Evolutionary conservation across 352 stramenopile species (phyloP), one percentile per base, ranked within the genome.

Genomic region (Elongisporangium undulatum): DNA sequence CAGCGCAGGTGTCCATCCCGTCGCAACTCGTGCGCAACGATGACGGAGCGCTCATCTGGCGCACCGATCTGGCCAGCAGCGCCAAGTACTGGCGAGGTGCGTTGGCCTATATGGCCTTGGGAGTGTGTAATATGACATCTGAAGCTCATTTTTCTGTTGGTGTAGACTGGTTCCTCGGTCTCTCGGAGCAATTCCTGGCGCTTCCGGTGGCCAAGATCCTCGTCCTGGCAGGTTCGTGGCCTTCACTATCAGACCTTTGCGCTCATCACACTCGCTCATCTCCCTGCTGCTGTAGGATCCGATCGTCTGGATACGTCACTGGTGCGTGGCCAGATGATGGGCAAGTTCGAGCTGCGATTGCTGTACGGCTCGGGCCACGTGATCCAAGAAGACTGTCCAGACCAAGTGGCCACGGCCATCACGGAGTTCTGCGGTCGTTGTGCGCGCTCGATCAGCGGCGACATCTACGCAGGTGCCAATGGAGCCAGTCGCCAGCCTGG

Each of bases 251-350:
- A 17, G 49, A 19, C 13, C 1, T 19, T 12, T 38, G 41, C 19
- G 7, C 15, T 48, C 9, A 45, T 16, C 13, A 17, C 22, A 3
- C 19, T 13, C 21, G 38, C 20, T 19, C 29, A 16, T 58, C 16
- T 26, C 29, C 8, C 49, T 62, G 19, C 8, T 19, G 10, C n/a
- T 48, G 20, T 50, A 84, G 75, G 79, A 9, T 92, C 84, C 0
- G 89, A 96, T 53, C 79, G 89, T 8, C 68, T 96, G 3, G 89
- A 96, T 63, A 96, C 87, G n/a, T 69, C 87, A 19, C 71, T 96
- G 34, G 90, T 90, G 71, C 82, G 87, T 10, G 89, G 78, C 7
- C 89, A 96, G 65, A 96, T 96, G 89, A 92, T 95, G 82, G 88
- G 89, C 38, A 96, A 96, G 63, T 96, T 96, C 45, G 85, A 96